Percentiles rank a stretch among this genome's conserved stretches.
Evolutionary conservation across 163 green algal genomes (phyloP).

Genomic region (Chlorella variabilis): DNA sequence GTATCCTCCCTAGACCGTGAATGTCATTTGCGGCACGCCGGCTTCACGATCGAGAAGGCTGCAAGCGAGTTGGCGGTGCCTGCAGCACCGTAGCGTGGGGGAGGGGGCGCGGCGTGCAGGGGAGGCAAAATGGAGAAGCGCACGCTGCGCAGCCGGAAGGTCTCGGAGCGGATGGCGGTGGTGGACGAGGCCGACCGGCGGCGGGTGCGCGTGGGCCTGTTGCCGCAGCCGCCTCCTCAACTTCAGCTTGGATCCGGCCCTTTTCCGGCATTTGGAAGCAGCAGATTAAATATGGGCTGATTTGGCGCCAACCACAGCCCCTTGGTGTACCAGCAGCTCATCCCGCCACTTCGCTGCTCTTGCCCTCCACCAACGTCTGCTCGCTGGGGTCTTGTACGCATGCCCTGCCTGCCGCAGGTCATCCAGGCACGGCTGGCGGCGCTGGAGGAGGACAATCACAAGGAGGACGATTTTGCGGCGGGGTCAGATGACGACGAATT

Average conservation of each 20-base stretch:
- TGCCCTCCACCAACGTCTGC: too few relatives aligned
- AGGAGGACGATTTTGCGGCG: conserved; percentile 51
- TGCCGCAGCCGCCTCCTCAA: too few relatives aligned
- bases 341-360: too few relatives aligned
- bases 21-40: too few relatives aligned
- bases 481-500: conserved; percentile 80
- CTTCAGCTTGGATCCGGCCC: neutral
- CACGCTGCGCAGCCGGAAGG: conserved; percentile 67
- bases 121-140: conserved; percentile 50
- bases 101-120: neutral
- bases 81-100: too few relatives aligned
- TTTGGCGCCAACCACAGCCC: too few relatives aligned
- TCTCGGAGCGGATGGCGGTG: conserved; percentile 73
- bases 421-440: conserved; percentile 67
- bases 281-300: too few relatives aligned
- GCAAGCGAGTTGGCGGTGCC: too few relatives aligned
- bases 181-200: conserved; percentile 68
- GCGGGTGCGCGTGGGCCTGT: conserved; percentile 50
- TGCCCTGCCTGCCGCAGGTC: conserved; percentile 9
- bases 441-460: conserved; percentile 74
- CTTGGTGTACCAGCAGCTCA: too few relatives aligned
- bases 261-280: neutral
- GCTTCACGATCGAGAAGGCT: too few relatives aligned
- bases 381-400: too few relatives aligned
- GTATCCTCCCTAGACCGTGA: too few relatives aligned